Conservation (phyloP, 2,329 filamentous ascomycete species). For the Drechmeria coniospora region DNA sequence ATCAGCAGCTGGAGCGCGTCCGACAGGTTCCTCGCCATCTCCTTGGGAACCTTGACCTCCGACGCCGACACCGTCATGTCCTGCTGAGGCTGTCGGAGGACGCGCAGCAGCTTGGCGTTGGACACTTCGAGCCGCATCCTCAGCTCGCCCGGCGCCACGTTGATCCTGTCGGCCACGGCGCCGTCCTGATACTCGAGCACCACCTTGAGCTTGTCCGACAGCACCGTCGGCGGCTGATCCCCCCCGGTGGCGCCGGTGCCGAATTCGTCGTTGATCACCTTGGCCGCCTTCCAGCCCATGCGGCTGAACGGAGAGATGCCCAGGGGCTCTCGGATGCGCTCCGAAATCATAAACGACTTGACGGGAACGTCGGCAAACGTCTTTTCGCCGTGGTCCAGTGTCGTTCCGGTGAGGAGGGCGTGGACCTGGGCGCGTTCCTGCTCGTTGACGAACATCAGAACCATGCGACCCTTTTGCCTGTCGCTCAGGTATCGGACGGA, state of each 20-base stretch:
- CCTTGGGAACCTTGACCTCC: conserved; percentile 47
- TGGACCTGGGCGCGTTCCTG: conserved; percentile 57
- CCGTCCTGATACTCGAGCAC: conserved; percentile 63
- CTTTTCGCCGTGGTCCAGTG: conserved; percentile 50
- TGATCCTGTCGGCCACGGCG: conserved; percentile 69
- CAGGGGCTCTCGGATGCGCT: conserved; percentile 33
- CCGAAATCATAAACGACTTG: conserved; percentile 45
- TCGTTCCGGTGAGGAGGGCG: conserved; percentile 56
- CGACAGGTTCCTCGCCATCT: conserved; percentile 45
- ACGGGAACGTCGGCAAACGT: conserved; percentile 57
- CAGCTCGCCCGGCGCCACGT: conserved; percentile 62
- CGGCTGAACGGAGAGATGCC: conserved; percentile 33
- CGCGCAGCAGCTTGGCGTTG: conserved; percentile 44
- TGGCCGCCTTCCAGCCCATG: conserved; percentile 49
- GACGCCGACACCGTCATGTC: conserved; percentile 66
- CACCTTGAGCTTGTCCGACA: conserved; percentile 62
- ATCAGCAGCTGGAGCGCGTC: conserved; percentile 47
- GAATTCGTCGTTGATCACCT: conserved; percentile 58
- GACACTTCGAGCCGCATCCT: conserved; percentile 49
- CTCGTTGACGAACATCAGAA: conserved; percentile 62
- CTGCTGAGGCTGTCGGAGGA: conserved; percentile 58
- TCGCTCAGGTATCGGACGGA: conserved; percentile 56
- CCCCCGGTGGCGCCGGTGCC: conserved; percentile 36
- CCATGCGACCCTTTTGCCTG: conserved; percentile 51
- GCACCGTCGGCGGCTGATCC: conserved; percentile 49